Evolutionary conservation across 768 basidiomycete genomes (phyloP).

Genomic region (Wakefieldia striispora): DNA sequence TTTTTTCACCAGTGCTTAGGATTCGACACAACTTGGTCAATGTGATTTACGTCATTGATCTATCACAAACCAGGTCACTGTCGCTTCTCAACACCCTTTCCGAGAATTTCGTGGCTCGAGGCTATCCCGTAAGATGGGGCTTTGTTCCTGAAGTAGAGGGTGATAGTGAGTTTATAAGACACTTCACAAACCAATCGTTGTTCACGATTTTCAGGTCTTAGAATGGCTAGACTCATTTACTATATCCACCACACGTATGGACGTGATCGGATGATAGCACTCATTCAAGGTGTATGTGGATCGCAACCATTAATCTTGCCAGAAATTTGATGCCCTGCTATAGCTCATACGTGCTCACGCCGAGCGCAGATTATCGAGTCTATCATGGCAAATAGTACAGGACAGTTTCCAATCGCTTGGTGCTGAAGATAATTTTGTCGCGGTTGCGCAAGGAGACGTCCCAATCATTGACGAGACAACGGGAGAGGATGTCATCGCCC

Average conservation of each 20-base stretch:
- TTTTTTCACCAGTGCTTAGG: conserved; percentile 75
- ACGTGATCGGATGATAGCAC: conserved; percentile 56
- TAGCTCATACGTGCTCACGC: conserved; percentile 40
- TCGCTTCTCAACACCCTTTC: conserved; percentile 65
- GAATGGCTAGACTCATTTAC: conserved; percentile 73
- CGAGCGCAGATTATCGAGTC: conserved; percentile 28
- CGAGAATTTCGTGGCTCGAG: conserved; percentile 66
- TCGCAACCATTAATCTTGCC: neutral
- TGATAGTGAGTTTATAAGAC: conserved; percentile 30
- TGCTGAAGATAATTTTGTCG: conserved; percentile 38
- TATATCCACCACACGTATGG: conserved; percentile 66
- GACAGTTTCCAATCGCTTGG: conserved; percentile 39
- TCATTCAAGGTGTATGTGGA: conserved; percentile 50
- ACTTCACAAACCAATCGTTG: neutral
- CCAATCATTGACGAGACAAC: conserved; percentile 27
- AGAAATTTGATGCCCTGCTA: neutral
- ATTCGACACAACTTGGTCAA: conserved; percentile 84
- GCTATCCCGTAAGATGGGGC: conserved; percentile 81
- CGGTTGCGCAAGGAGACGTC: conserved; percentile 33
- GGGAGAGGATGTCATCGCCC: conserved; percentile 38
- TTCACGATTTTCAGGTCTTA: conserved; percentile 41
- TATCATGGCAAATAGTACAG: conserved; percentile 46
- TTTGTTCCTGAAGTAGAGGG: conserved; percentile 65
- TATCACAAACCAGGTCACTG: conserved; percentile 60
- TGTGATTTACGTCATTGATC: conserved; percentile 75